These are phyloP conservation scores for Leccinum insolens DNA, from an alignment of 1,284 basidiomycete species.

Conservation along the genomic window DNA sequence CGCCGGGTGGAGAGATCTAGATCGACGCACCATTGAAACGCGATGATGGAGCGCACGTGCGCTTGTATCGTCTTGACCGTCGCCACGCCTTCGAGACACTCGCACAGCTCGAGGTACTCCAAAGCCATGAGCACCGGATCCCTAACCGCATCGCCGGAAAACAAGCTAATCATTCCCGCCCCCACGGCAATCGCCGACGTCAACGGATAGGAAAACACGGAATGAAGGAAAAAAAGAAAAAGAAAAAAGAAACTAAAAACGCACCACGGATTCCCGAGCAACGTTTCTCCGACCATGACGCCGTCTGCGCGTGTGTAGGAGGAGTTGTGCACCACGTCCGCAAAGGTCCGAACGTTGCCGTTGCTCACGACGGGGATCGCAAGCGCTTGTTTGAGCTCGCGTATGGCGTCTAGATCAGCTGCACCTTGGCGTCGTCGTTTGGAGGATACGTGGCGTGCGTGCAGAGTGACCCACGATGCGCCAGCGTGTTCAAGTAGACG, in stretches of 20 bases:
- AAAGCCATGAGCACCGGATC: constrained; percentile 65
- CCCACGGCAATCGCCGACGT: neutral
- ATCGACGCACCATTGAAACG: constrained; percentile 59
- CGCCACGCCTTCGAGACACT: constrained; percentile 47
- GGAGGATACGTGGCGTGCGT: constrained; percentile 71
- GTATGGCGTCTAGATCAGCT: constrained; percentile 65
- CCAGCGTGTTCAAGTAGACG: constrained; percentile 61
- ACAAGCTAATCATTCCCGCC: constrained; percentile 43
- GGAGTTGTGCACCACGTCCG: constrained; percentile 58
- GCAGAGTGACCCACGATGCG: constrained; percentile 67
- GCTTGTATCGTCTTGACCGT: constrained; percentile 52
- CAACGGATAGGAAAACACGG: neutral
- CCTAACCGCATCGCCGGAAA: constrained; percentile 47
- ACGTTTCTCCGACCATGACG: constrained; percentile 75
- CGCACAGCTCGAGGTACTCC: constrained; percentile 64
- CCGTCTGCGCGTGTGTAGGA: constrained; percentile 67
- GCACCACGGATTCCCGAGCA: constrained; percentile 72
- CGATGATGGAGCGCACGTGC: constrained; percentile 64
- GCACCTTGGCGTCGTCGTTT: constrained; percentile 66
- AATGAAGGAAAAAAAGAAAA: neutral
- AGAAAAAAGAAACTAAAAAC: constrained; percentile 16
- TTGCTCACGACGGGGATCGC: constrained; percentile 70
- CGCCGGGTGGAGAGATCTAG: neutral
- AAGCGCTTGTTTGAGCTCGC: constrained; percentile 51
- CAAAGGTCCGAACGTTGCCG: constrained; percentile 68